Evolutionary conservation across 192 early-diverging fungal species (phyloP).

Genomic region (Linnemannia exigua): DNA sequence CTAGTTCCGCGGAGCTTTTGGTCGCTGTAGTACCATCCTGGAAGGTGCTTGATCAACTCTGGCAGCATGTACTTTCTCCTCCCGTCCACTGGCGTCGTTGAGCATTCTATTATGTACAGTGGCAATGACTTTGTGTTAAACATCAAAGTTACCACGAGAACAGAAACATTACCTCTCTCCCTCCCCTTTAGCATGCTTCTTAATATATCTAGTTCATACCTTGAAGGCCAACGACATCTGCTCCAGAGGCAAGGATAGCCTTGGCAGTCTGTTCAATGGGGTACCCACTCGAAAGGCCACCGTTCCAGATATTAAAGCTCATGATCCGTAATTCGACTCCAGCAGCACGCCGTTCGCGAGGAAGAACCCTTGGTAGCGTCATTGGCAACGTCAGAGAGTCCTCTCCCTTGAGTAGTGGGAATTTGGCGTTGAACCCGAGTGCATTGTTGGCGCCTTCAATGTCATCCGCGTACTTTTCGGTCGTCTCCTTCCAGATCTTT

Average conservation of each 20-base stretch:
- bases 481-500: slow-evolving; percentile 24
- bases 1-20: slow-evolving; percentile 30
- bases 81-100: slow-evolving; percentile 13
- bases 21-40: slow-evolving; percentile 54
- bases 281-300: slow-evolving; percentile 25
- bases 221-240: slow-evolving; percentile 59
- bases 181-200: neutral
- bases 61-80: slow-evolving; percentile 44
- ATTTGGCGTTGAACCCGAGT: slow-evolving; percentile 35
- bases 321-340: slow-evolving; percentile 55
- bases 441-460: slow-evolving; percentile 47
- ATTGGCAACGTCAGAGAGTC: neutral
- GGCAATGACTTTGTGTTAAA: neutral
- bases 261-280: slow-evolving; percentile 50
- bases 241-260: slow-evolving; percentile 52
- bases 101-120: slow-evolving; percentile 35
- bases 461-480: slow-evolving; percentile 22
- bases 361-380: slow-evolving; percentile 35
- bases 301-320: slow-evolving; percentile 61
- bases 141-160: neutral
- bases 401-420: slow-evolving; percentile 18
- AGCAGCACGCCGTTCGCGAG: slow-evolving; percentile 42
- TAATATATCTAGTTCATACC: slow-evolving; percentile 6
- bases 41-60: slow-evolving; percentile 44
- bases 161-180: neutral